Base-by-base conservation (phyloP, 768 basidiomycete genomes). In the Boletus sp. region DNA sequence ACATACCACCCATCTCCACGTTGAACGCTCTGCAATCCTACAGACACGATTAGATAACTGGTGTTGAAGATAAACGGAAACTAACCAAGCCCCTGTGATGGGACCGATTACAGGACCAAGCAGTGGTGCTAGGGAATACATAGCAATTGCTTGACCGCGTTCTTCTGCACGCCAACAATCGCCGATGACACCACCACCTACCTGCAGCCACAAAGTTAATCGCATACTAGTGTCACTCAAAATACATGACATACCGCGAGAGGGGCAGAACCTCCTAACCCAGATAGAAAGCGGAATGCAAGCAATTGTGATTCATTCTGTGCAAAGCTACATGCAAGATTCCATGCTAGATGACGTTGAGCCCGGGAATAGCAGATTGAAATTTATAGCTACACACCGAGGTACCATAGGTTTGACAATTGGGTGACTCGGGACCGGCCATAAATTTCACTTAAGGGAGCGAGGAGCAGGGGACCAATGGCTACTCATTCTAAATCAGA, bases 1-100 rank as follows among this genome's bases (percentile, higher is more conserved):
- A 76, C 82, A 41, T 68, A 82, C 83, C 32, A 88, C 86, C 87
- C 86, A 89, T 67, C 85, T 75, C 88, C 88, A 90, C 0, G 84
- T 84, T 0, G 85, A 79, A 37, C 72, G 74, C 41, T 88, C 75
- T 0, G 83, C 82, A 29, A 90, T 80, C 75, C 61, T 79, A 15
- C 62, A 67, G 12, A 66, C 60, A 33, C 0, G n/a, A 36, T 49
- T 3, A 50, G 28, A 45, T 20, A 20, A 2, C n/a, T 24, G 11
- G 9, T 14, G 20, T 36, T 41, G 30, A 32, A 6, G 7, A 20
- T 17, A 9, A 7, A 11, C n/a, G 5, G 3, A 9, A 17, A 36
- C 68, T 71, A 42, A 80, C 81, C 84, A 87, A 24, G 82, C 83
- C 5, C 85, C 86, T 20, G 81, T 80, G 4, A 84, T 71, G 1